Percentiles rank a stretch among this genome's conserved stretches.
phyloP scores from a whole-genome alignment of 306 rosid genomes.

The Purshia tridentata region DNA sequence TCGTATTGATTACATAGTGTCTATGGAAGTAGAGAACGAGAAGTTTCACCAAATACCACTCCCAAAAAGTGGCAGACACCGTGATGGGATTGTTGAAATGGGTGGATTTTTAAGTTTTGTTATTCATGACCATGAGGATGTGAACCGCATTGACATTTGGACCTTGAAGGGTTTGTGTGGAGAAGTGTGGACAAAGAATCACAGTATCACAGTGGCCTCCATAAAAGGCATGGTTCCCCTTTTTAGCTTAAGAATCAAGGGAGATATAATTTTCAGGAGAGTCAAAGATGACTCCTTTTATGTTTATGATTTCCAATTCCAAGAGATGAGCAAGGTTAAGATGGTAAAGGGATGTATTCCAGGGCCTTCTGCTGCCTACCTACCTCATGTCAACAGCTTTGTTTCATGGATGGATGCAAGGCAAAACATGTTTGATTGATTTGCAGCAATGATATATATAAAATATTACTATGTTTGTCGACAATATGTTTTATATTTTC shows the following conservation, averaged over 20 bases:
- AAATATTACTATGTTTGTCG: neutral
- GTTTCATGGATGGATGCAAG: constrained; percentile 38
- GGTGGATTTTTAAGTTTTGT: constrained; percentile 36
- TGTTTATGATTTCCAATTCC: constrained; percentile 35
- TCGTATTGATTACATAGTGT: constrained; percentile 31
- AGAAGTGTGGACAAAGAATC: constrained; percentile 47
- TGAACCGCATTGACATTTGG: constrained; percentile 45
- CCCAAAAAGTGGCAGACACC: constrained; percentile 28
- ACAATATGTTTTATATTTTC: too few relatives aligned
- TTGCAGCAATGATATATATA: neutral
- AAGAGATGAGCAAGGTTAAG: constrained; percentile 31
- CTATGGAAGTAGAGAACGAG: constrained; percentile 39
- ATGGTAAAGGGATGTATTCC: neutral
- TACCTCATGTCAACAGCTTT: constrained; percentile 51
- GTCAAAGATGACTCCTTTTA: constrained; percentile 35
- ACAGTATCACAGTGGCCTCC: constrained; percentile 35
- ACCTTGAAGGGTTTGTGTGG: constrained; percentile 38
- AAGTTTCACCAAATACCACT: constrained; percentile 38
- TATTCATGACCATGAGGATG: constrained; percentile 33
- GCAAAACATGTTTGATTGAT: neutral
- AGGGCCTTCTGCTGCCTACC: neutral
- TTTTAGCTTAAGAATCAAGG: constrained; percentile 36
- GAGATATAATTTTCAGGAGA: constrained; percentile 42
- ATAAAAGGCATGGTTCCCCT: constrained; percentile 45
- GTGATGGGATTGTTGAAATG: constrained; percentile 42